Percentiles rank a stretch among this genome's conserved stretches.
Conservation (phyloP, 768 basidiomycete genomes). For the Lactarius akahatsu region DNA sequence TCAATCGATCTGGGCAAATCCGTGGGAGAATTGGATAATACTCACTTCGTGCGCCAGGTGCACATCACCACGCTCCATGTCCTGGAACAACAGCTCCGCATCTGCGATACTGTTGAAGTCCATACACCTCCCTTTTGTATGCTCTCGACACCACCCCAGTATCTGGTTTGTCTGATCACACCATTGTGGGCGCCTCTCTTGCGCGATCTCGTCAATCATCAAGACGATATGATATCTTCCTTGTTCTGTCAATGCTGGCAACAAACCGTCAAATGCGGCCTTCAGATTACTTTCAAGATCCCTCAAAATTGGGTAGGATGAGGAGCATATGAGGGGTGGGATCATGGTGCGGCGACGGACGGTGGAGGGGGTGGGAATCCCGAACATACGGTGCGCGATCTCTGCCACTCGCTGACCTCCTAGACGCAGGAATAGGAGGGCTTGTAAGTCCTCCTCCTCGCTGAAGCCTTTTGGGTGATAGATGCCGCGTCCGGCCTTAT, state of each 20-base stretch:
- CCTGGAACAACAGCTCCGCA: neutral
- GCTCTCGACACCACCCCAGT: slow-evolving; percentile 14
- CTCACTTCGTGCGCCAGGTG: slow-evolving; percentile 11
- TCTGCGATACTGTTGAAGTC: slow-evolving; percentile 7
- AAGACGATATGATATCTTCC: neutral
- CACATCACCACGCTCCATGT: neutral
- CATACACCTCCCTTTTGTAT: neutral
- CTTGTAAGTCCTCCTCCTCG: slow-evolving; percentile 5
- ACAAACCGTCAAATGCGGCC: neutral
- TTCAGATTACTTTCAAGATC: neutral
- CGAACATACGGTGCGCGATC: slow-evolving; percentile 2
- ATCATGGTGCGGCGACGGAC: neutral
- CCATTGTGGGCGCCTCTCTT: slow-evolving; percentile 5
- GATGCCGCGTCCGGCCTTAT: neutral
- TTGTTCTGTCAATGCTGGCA: neutral
- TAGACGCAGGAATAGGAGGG: neutral
- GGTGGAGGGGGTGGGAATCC: neutral
- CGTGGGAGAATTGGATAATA: neutral
- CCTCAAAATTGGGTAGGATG: neutral
- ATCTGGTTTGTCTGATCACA: slow-evolving; percentile 12
- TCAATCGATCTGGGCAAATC: no score
- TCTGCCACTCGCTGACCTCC: slow-evolving; percentile 7
- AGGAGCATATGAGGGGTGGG: neutral
- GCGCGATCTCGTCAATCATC: slow-evolving; percentile 10
- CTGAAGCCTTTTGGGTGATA: slow-evolving; percentile 14